A percentile compares a stretch with the other conserved stretches of the same genome.
Conservation (phyloP, 345 rosid genomes). For the Conringia planisiliqua region DNA sequence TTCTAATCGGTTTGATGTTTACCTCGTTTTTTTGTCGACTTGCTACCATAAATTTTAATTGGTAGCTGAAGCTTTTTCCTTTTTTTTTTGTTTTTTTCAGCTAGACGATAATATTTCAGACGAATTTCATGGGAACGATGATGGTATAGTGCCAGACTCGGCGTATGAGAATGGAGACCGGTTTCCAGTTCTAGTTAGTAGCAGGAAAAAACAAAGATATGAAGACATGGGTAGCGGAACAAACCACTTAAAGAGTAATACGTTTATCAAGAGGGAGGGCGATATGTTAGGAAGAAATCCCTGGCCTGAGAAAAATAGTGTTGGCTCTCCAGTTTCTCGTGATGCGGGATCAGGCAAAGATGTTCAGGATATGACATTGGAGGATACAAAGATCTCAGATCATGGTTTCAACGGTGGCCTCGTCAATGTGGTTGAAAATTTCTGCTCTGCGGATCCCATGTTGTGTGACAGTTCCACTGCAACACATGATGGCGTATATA, state of each 20-base stretch:
- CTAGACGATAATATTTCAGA: slow-evolving; percentile 52
- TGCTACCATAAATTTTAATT: background rate
- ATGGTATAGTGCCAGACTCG: slow-evolving; percentile 73
- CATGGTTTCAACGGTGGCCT: slow-evolving; percentile 41
- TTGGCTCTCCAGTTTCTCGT: slow-evolving; percentile 37
- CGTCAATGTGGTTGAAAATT: slow-evolving; percentile 30
- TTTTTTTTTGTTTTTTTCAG: slow-evolving; percentile 35
- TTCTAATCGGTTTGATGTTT: background rate
- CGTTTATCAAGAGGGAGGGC: slow-evolving; percentile 30
- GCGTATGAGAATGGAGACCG: slow-evolving; percentile 35
- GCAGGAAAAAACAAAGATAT: slow-evolving; percentile 45
- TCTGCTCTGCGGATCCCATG: slow-evolving; percentile 41
- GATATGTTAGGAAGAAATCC: slow-evolving; percentile 53
- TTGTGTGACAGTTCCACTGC: slow-evolving; percentile 41
- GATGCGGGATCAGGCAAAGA: slow-evolving; percentile 45
- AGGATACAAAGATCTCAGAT: slow-evolving; percentile 42
- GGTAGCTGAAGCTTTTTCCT: background rate
- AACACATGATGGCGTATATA: slow-evolving; percentile 36
- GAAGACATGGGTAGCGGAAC: slow-evolving; percentile 38
- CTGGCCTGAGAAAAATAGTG: slow-evolving; percentile 49
- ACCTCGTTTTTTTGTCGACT: background rate
- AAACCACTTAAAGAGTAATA: slow-evolving; percentile 27
- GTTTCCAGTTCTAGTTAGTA: slow-evolving; percentile 35
- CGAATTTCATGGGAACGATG: slow-evolving; percentile 53
- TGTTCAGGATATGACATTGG: slow-evolving; percentile 34